Conservation (phyloP, 768 basidiomycete genomes). For the Lyophyllum semitale region DNA sequence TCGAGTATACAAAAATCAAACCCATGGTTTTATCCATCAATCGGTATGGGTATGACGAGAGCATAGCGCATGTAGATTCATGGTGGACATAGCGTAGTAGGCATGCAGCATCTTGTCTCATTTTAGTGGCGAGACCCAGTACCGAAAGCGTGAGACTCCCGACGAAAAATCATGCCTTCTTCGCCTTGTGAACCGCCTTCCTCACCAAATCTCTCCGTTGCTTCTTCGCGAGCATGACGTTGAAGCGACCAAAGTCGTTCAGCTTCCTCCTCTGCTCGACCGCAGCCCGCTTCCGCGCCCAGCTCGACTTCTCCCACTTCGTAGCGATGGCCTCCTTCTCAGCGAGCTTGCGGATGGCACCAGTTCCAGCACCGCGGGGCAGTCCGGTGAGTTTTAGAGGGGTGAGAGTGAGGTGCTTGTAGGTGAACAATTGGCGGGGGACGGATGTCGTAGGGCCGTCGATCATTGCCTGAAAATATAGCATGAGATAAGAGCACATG, state of each 20-base stretch:
- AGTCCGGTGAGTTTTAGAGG: conserved; percentile 80
- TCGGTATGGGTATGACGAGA: background rate
- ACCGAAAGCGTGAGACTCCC: conserved; percentile 2
- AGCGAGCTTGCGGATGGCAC: conserved; percentile 80
- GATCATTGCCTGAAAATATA: conserved; percentile 74
- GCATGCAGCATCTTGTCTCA: conserved; percentile 6
- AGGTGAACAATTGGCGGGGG: conserved; percentile 89
- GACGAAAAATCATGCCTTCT: conserved; percentile 38
- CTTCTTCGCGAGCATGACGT: conserved; percentile 89
- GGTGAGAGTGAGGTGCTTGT: conserved; percentile 91
- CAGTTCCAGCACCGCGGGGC: conserved; percentile 84
- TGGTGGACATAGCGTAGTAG: conserved; percentile 1
- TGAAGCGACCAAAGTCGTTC: conserved; percentile 92
- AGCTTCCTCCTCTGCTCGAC: conserved; percentile 71
- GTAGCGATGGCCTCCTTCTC: conserved; percentile 82
- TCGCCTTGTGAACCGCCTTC: conserved; percentile 64
- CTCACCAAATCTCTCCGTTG: conserved; percentile 75
- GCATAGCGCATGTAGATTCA: conserved; percentile 15
- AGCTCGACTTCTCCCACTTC: conserved; percentile 88
- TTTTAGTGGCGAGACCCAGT: conserved; percentile 12
- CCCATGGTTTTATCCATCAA: background rate
- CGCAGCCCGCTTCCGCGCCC: conserved; percentile 87
- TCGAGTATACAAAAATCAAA: background rate
- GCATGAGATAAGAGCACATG: background rate
- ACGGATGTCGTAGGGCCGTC: conserved; percentile 93